Base-by-base conservation (phyloP, 257 asterid genomes). In the Gentiana macrophylla region DNA sequence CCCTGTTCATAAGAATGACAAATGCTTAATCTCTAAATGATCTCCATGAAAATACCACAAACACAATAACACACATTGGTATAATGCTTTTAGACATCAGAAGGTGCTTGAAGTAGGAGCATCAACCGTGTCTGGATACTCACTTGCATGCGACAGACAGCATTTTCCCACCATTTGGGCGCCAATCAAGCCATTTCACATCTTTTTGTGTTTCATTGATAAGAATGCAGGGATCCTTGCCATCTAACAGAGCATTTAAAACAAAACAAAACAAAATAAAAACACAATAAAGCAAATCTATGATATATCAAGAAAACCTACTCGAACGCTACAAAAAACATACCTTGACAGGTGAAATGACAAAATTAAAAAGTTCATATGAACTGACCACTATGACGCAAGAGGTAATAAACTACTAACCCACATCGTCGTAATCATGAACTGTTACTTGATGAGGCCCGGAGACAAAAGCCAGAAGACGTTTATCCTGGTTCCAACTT, bases 91-190 rank as follows among this genome's bases (percentile, higher is more conserved):
- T 41, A 10, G 46, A 41, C 9, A 41, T 10, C 46, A 54, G n/a
- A 32, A 5, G 56, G 12, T 38, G 36, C 15, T 52, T 53, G 60
- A 60, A 37, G 52, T 66, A 56, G 53, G 50, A 65, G 63, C 46
- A 55, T 52, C 63, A 32, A 48, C 24, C 38, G 59, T 5, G 37
- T 35, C 49, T 49, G 5, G 61, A 62, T 65, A 78, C 94, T 70
- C 62, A 89, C 97, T 77, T 92, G 98, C 98, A 88, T 11, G 94
- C 95, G 35, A 88, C 93, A 50, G 94, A 80, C 65, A 87, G 88
- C 50, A 86, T 72, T 72, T 71, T 85, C 68, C 97, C 98, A 53
- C 94, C 88, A 72, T 92, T 88, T 37, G 97, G 97, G 76, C 97
- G 78, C 98, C 98, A 92, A 63, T 86, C 93, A 50, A 92, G 74